Evolutionary conservation across 1,284 basidiomycete species (phyloP), one percentile per base, ranked within the genome.

Genomic region (Cutaneotrichosporon sp.): DNA sequence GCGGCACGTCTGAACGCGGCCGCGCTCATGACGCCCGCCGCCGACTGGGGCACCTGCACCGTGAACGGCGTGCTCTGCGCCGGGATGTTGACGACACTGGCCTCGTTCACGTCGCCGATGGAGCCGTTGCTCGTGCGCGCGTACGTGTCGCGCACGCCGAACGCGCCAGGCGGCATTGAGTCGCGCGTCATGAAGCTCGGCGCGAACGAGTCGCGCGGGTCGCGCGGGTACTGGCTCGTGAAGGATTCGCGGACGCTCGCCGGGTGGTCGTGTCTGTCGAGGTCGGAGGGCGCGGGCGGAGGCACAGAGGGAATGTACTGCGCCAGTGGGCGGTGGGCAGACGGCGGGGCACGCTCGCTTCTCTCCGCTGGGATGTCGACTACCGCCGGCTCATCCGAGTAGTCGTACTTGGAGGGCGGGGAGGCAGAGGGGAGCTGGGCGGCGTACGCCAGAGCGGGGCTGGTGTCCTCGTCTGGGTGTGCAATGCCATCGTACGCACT

Each of bases 281-380:
- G 51, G 24, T 38, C 58, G 24, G 46, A 34, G 20, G 58, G 33
- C 11, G 58, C 51, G n/a, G 50, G 51, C 13, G 58, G 51, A 14
- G 58, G 49, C n/a, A 59, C 33, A 10, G 29, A 25, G 18, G 51
- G 55, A 31, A 57, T 38, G 46, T 57, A 57, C 4, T 46, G 25
- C 18, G 42, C 33, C 22, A 29, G 14, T 2, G 46, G 43, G 22
- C 33, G 55, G 16, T 29, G 24, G 45, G 45, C 8, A 18, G 38
- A 18, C n/a, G n/a, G n/a, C n/a, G n/a, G n/a, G n/a, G n/a, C n/a
- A n/a, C n/a, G n/a, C n/a, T n/a, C n/a, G n/a, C n/a, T n/a, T n/a
- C n/a, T n/a, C n/a, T 57, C 50, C 14, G 36, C 51, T 29, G 60
- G 60, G 8, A 62, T 58, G 18, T 36, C 43, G 3, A 62, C 60